phyloP scores from a whole-genome alignment of 371 early-diverging fungal species.

The Mortierella sp. region DNA sequence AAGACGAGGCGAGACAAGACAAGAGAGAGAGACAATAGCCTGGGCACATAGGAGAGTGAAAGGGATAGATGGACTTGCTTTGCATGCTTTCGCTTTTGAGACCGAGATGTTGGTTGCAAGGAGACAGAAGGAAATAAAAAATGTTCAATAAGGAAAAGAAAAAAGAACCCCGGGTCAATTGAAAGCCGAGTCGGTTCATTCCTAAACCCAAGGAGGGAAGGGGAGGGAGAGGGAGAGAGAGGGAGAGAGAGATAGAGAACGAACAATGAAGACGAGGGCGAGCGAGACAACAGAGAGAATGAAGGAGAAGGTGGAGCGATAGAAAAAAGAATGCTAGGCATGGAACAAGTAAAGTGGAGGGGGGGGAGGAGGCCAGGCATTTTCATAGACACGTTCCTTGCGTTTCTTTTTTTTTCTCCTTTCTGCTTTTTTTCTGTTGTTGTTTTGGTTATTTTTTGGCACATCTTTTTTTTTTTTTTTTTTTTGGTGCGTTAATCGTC shows the following conservation, averaged over 20 bases:
- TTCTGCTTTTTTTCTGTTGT: too few species aligned
- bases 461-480: too few species aligned
- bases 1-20: too few species aligned
- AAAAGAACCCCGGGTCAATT: too few species aligned
- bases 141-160: neutral
- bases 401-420: neutral
- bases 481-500: too few species aligned
- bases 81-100: too few species aligned
- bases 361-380: neutral
- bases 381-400: too few species aligned
- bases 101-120: neutral
- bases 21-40: too few species aligned
- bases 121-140: neutral
- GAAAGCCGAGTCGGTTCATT: too few species aligned
- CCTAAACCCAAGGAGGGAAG: neutral
- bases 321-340: neutral
- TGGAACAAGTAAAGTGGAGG: neutral
- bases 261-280: neutral
- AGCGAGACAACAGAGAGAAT: neutral
- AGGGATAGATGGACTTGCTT: too few species aligned
- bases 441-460: neutral
- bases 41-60: too few species aligned
- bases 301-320: neutral
- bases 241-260: neutral
- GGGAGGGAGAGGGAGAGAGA: neutral